Conservation (phyloP, 2,329 filamentous ascomycete species). For the Aureobasidium sp. region DNA sequence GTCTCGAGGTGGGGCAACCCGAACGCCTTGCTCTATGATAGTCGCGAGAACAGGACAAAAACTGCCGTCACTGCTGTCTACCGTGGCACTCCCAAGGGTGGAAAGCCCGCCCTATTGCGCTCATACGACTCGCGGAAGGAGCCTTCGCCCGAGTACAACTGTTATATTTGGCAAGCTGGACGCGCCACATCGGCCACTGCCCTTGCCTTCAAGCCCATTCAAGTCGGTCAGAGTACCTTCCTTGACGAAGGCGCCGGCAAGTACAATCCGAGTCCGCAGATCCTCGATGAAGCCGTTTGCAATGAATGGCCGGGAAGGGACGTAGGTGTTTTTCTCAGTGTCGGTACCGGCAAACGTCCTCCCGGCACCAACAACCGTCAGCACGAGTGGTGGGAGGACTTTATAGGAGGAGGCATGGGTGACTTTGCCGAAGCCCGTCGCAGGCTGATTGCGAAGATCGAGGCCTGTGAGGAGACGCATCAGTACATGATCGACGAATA, state of each 20-base stretch:
- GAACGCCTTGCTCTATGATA: slow-evolving; percentile 81
- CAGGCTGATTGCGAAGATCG: slow-evolving; percentile 82
- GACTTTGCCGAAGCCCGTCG: slow-evolving; percentile 86
- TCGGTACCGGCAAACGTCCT: slow-evolving; percentile 86
- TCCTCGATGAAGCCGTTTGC: slow-evolving; percentile 80
- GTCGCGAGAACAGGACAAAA: slow-evolving; percentile 67
- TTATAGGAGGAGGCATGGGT: slow-evolving; percentile 62
- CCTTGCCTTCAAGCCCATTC: slow-evolving; percentile 91
- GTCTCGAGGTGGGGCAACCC: slow-evolving; percentile 66
- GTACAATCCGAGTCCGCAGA: slow-evolving; percentile 79
- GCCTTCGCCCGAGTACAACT: slow-evolving; percentile 79
- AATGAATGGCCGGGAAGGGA: slow-evolving; percentile 96
- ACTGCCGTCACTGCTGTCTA: slow-evolving; percentile 88
- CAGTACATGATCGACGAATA: slow-evolving; percentile 76
- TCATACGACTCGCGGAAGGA: slow-evolving; percentile 95
- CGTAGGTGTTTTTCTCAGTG: slow-evolving; percentile 82
- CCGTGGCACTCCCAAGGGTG: slow-evolving; percentile 65
- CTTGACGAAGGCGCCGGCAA: slow-evolving; percentile 87
- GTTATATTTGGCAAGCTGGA: slow-evolving; percentile 94
- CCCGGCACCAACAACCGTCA: slow-evolving; percentile 61
- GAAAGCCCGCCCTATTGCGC: slow-evolving; percentile 64
- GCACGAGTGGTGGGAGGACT: slow-evolving; percentile 88
- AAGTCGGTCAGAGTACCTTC: slow-evolving; percentile 87
- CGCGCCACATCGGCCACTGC: slow-evolving; percentile 88
- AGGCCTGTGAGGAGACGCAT: slow-evolving; percentile 88